Base-by-base conservation (phyloP, 768 basidiomycete genomes). In the Tubosaeta brunneosetosa region DNA sequence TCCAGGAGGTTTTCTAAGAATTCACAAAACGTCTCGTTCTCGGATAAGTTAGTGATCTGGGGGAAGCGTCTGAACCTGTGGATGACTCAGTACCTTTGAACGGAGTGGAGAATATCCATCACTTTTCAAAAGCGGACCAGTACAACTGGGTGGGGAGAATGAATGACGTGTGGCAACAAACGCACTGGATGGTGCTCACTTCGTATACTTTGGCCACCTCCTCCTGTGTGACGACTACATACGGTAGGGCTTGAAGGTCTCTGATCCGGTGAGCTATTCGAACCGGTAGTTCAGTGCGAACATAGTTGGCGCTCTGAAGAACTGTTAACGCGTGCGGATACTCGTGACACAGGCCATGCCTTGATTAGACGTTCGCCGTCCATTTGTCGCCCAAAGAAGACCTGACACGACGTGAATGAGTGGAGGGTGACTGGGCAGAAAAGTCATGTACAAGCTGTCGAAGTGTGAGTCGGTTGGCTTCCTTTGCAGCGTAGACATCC, bases 121-220 rank as follows among this genome's bases (percentile, higher is more conserved):
- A 91, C 89, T 84, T 87, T 62, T 93, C 88, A 60, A 93, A 93
- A 7, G 90, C 89, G 49, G 80, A 78, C 86, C 88, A 91, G 66
- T 94, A 94, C 29, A 92, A 71, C 91, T 93, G 17, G 38, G 29
- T 25, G 19, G 55, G 44, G 27, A 25, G 12, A 29, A 47, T 53
- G 49, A 54, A 47, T 46, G 25, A 22, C 41, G 32, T 16, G 22
- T 17, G 52, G 14, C 43, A n/a, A n/a, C 2, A n/a, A 19, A 33
- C 12, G 50, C 7, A 26, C 41, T 32, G 36, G 3, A 36, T 43
- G 52, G 49, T 66, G n/a, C 84, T 59, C 49, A 90, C 88, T 72
- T 91, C 86, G 61, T 94, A 93, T 34, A 94, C 90, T 61, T 79
- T 84, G 26, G 84, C 83, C 14, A 94, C 83, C 0, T 83, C 83